phyloP scores from a whole-genome alignment of 106 monocot species.

The Vanilla planifolia region DNA sequence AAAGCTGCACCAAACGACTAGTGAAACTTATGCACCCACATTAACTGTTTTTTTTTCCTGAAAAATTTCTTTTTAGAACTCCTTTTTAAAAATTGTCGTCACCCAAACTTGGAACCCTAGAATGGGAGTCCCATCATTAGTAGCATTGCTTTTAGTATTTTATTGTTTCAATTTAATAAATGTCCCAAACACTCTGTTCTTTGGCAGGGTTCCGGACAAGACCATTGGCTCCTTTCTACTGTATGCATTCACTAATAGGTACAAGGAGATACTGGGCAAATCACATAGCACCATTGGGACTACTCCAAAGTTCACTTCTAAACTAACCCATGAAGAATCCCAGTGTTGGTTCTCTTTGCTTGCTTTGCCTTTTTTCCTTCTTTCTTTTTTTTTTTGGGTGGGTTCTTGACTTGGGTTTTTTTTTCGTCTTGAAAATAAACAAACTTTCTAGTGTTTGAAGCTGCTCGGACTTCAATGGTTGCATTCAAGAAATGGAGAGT shows the following conservation, averaged over 20 bases:
- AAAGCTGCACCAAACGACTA: no score
- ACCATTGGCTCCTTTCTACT: constrained; percentile 49
- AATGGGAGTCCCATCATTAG: no score
- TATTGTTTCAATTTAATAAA: no score
- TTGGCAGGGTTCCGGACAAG: constrained; percentile 12
- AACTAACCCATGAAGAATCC: constrained; percentile 53
- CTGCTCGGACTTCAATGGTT: constrained; percentile 56
- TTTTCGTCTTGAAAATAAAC: no score
- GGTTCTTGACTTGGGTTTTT: no score
- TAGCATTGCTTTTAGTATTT: no score
- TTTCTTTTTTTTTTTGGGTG: not conserved
- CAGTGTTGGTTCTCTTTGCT: constrained; percentile 22
- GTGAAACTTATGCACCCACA: no score
- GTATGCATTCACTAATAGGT: constrained; percentile 52
- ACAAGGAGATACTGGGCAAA: constrained; percentile 59
- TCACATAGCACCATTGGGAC: constrained; percentile 40
- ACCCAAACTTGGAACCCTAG: no score
- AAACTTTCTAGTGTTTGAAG: constrained; percentile 52
- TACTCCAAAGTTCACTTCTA: constrained; percentile 31
- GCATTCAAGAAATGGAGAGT: constrained; percentile 60
- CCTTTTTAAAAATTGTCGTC: no score
- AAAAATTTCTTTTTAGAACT: no score
- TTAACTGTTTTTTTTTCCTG: no score
- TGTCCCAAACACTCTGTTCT: no score
- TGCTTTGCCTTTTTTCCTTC: not conserved